Conservation (phyloP, 1,139 yeast genomes). For the Geotrichum klebahnii region DNA sequence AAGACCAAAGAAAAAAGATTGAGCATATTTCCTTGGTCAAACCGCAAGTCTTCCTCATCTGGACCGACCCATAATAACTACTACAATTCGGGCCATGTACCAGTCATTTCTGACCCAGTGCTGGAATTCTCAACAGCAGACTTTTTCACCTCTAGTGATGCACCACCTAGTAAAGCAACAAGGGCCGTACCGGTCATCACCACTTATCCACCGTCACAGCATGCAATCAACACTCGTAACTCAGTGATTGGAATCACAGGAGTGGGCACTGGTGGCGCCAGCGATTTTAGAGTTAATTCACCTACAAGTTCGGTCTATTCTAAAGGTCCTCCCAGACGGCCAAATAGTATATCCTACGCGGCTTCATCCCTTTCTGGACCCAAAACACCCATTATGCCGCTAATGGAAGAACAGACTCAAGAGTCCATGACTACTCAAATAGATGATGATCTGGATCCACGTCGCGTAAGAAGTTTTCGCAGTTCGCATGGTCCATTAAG, state of each 20-base stretch:
- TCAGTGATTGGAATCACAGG: slow-evolving; percentile 20
- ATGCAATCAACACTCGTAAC: slow-evolving; percentile 20
- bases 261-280: too few relatives aligned
- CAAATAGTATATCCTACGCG: neutral
- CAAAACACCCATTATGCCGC: neutral
- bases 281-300: too few relatives aligned
- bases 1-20: slow-evolving; percentile 1
- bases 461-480: too few relatives aligned
- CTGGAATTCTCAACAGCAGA: slow-evolving; percentile 20
- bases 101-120: slow-evolving; percentile 23
- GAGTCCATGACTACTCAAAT: neutral
- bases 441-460: neutral
- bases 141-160: slow-evolving; percentile 17
- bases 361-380: neutral
- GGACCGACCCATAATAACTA: slow-evolving; percentile 15
- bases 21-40: slow-evolving; percentile 19
- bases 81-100: slow-evolving; percentile 20
- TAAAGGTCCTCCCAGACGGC: too few relatives aligned
- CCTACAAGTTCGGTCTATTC: too few relatives aligned
- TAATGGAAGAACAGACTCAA: neutral
- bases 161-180: neutral
- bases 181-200: slow-evolving; percentile 20
- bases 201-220: slow-evolving; percentile 19
- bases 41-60: slow-evolving; percentile 7
- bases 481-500: neutral